phyloP scores from a whole-genome alignment of 768 basidiomycete genomes.

The Hygrophorus pudorinus region DNA sequence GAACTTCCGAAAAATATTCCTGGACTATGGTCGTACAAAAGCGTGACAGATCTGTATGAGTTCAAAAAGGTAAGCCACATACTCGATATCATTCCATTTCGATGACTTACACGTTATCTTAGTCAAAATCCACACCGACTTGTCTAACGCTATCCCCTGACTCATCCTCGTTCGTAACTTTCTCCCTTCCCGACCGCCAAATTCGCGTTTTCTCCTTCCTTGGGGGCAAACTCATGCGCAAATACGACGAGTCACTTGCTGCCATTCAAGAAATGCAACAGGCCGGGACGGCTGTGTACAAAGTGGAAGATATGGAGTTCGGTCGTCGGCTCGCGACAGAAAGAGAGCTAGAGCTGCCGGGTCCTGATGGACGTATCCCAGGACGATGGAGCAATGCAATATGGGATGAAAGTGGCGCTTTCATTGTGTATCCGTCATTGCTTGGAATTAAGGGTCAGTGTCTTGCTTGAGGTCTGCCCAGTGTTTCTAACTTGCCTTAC shows the following conservation, averaged over 20 bases:
- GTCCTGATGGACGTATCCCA: slow-evolving; percentile 59
- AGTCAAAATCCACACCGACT: slow-evolving; percentile 90
- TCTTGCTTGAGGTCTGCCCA: not conserved
- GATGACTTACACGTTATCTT: not conserved
- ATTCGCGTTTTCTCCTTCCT: slow-evolving; percentile 91
- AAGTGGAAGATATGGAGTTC: slow-evolving; percentile 98
- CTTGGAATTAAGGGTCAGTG: slow-evolving; percentile 85
- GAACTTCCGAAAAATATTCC: slow-evolving; percentile 67
- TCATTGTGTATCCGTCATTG: slow-evolving; percentile 87
- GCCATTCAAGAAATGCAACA: slow-evolving; percentile 99
- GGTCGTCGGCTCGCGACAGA: slow-evolving; percentile 92
- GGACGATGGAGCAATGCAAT: slow-evolving; percentile 80
- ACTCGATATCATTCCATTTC: not conserved
- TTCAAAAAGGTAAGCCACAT: slow-evolving; percentile 80
- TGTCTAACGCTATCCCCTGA: slow-evolving; percentile 89
- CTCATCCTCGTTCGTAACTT: slow-evolving; percentile 82
- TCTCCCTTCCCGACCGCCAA: slow-evolving; percentile 89
- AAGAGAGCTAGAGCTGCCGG: slow-evolving; percentile 79
- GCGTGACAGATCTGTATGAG: slow-evolving; percentile 88
- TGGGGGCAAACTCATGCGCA: slow-evolving; percentile 78
- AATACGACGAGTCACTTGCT: slow-evolving; percentile 88
- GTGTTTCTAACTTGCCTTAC: not conserved
- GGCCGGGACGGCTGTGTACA: slow-evolving; percentile 86
- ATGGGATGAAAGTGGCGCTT: slow-evolving; percentile 98
- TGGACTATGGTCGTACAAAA: slow-evolving; percentile 86